Evolutionary conservation across 495 filamentous ascomycete genomes (phyloP), one percentile per base, ranked within the genome.

Genomic region (Xylaria bambusicola): DNA sequence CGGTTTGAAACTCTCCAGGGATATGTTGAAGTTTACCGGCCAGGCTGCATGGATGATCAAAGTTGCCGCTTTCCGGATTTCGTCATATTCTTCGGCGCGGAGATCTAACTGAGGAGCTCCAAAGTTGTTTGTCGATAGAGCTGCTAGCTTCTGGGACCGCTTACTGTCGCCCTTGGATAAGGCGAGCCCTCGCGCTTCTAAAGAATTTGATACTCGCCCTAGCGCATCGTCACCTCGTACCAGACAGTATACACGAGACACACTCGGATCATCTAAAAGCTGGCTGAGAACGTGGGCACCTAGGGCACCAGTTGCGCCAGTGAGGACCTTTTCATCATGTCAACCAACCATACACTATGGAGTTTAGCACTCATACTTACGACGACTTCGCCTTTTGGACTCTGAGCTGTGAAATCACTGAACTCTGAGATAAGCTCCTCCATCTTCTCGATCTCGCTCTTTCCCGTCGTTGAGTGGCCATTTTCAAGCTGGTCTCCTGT

Each of bases 21-120:
- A 73, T 63, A 84, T 73, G 58, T 83, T 86, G 77, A 89, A 90
- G 68, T 89, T 88, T 24, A 89, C 87, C 5, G 84, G 80, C 87
- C 87, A 90, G 35, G 86, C 87, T n/a, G 81, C 77, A 67, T 89
- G 87, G 51, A 85, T 78, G 42, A 85, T 77, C 31, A 78, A 69
- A 2, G 80, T 80, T 3, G 79, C 72, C 0, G 71, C 71, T 6
- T 71, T 49, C 13, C 68, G 69, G 58, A 84, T 73, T 21, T 71
- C 44, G n/a, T 67, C 44, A 17, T 75, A 66, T 17, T 66, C 64
- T 5, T 60, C 45, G 15, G 66, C 36, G 17, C 68, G 60, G 6
- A 86, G 66, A 36, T 80, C 82, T 1, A 86, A 71, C 20, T 73
- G 62, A 2, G 73, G 61, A 18, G 72, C 48, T 24, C 75, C 73